These are phyloP conservation scores for Coniophora puteana DNA, from an alignment of 1,284 basidiomycete species.

Conservation along the genomic window DNA sequence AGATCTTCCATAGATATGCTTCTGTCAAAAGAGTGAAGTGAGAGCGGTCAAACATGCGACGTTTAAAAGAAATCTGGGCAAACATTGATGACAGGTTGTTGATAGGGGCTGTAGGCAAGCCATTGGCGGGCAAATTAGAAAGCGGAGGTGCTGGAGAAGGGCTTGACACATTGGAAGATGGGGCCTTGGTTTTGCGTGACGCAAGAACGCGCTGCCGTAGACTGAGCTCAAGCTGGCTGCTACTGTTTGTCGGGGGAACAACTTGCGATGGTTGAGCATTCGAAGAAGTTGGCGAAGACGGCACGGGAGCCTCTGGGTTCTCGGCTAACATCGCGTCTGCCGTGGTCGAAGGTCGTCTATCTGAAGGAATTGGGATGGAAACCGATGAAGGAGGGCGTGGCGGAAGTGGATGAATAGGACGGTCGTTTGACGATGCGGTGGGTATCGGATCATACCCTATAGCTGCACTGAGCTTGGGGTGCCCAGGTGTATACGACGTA, in stretches of 20 bases:
- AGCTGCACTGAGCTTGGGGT: no score
- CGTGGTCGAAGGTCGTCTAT: no score
- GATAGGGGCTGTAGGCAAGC: neutral
- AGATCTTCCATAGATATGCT: conserved; percentile 45
- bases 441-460: no score
- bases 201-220: conserved; percentile 37
- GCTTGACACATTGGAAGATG: conserved; percentile 3
- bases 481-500: no score
- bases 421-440: no score
- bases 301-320: neutral
- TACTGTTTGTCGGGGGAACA: neutral
- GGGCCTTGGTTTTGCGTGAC: conserved; percentile 32
- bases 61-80: neutral
- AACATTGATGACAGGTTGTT: conserved; percentile 5
- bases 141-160: neutral
- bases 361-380: no score
- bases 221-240: conserved; percentile 37
- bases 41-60: conserved; percentile 2
- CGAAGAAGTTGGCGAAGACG: conserved; percentile 1
- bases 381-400: no score
- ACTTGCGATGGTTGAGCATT: neutral
- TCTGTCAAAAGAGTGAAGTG: conserved; percentile 6
- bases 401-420: no score
- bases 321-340: no score
- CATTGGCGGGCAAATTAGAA: conserved; percentile 4